Evolutionary conservation across 148 eudicot species (phyloP), one percentile per base, ranked within the genome.

Genomic region (Limonium bicolor): DNA sequence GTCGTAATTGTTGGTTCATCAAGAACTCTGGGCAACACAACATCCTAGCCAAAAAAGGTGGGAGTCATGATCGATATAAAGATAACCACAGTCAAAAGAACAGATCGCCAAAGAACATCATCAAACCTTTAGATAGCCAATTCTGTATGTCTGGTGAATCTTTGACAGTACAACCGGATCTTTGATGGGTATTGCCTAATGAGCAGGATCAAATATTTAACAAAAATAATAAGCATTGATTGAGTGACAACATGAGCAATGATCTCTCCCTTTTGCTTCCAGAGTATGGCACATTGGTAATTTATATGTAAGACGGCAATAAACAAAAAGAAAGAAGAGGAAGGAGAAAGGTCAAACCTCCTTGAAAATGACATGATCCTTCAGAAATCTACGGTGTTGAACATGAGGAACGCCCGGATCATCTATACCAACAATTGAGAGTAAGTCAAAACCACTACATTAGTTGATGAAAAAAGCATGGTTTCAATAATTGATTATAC

Each of bases 141-240:
- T 51, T 76, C 93, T 74, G 60, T 80, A 81, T 14, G 88, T 90
- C 45, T 84, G 95, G 53, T 90, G 99, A 51, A 90, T 81, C 85
- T 81, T 90, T 13, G 99, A 90, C 59, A 85, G 53, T 39, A 81
- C 88, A 53, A 51, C 41, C 18, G 74, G 71, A 65, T 85, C 86
- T 68, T 81, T 90, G 39, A 90, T 90, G 4, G 94, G 93, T 63
- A 90, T 68, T 27, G 86, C 99, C 97, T 90, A 36, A 14, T 53
- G 29, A 58, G 23, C 29, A 49, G 20, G 37, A 48, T 16, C 21
- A 39, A 21, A 20, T 37, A n/a, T n/a, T n/a, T 19, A 11, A 41
- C 18, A 46, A 10, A 40, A 27, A 24, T 12, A 36, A 41, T 24
- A 34, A 49, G 42, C 30, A 12, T 15, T 36, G 16, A 12, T 11